These are phyloP conservation scores for Arxiozyma heterogenica DNA, from an alignment of 1,139 yeast species.

Conservation along the genomic window DNA sequence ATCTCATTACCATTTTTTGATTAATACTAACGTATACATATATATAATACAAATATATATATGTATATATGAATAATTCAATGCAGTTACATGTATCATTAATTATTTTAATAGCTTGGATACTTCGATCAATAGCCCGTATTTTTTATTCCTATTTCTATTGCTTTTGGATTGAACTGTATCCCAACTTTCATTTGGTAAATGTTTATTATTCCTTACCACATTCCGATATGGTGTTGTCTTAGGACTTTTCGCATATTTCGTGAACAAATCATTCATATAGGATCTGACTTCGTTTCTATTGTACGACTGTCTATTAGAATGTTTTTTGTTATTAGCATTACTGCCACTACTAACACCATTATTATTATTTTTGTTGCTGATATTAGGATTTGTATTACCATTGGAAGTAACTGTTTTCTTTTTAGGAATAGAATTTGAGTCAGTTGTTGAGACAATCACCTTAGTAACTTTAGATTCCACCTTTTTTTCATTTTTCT, in stretches of 20 bases:
- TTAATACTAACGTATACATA: neutral
- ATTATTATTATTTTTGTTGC: neutral
- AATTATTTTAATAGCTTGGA: conserved; percentile 19
- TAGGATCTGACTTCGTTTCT: conserved; percentile 21
- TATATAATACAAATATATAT: neutral
- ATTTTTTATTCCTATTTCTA: conserved; percentile 22
- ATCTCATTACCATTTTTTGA: too few relatives aligned
- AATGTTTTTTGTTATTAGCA: conserved; percentile 3
- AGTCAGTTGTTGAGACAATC: neutral
- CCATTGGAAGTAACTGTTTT: conserved; percentile 6
- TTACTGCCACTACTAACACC: neutral
- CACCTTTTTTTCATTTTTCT: conserved; percentile 3
- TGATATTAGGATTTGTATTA: neutral
- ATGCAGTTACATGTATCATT: neutral
- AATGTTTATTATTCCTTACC: neutral
- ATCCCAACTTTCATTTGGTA: conserved; percentile 24
- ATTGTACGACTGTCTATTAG: conserved; percentile 20
- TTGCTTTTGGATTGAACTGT: conserved; percentile 21
- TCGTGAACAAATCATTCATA: conserved; percentile 17
- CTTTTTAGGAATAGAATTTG: neutral
- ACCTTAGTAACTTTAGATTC: conserved; percentile 1
- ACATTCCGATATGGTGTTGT: conserved; percentile 1
- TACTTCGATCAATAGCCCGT: conserved; percentile 22
- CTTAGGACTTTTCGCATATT: conserved; percentile 8
- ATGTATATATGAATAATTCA: neutral